phyloP scores from a whole-genome alignment of 1,284 basidiomycete genomes.

The Cutaneotrichosporon mucoides region DNA sequence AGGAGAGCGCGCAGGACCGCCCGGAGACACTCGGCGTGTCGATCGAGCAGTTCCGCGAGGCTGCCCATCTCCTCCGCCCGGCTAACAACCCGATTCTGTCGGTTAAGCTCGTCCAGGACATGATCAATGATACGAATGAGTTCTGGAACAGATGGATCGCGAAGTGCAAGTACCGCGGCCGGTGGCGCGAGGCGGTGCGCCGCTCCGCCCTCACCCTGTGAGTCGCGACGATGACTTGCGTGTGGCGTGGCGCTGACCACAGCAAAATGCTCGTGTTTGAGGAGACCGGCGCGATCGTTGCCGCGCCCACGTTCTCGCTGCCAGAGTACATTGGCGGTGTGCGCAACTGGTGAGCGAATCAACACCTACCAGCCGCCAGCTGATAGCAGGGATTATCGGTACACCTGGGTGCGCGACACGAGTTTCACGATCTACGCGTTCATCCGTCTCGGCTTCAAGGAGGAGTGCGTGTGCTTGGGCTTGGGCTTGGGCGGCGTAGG shows the following conservation, averaged over 20 bases:
- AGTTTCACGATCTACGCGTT: conserved; percentile 89
- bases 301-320: conserved; percentile 86
- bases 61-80: conserved; percentile 55
- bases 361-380: background rate
- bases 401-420: conserved; percentile 71
- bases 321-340: conserved; percentile 85
- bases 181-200: conserved; percentile 90
- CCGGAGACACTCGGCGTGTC: conserved; percentile 52
- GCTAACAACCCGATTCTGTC: conserved; percentile 63
- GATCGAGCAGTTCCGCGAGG: conserved; percentile 54
- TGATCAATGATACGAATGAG: conserved; percentile 58
- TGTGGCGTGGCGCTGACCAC: background rate
- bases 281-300: conserved; percentile 68
- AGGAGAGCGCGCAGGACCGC: background rate
- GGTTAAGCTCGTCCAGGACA: conserved; percentile 25
- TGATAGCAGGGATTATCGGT: conserved; percentile 41
- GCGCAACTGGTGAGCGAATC: conserved; percentile 62
- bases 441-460: conserved; percentile 81
- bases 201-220: conserved; percentile 71
- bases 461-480: conserved; percentile 60
- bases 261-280: conserved; percentile 51
- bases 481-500: background rate
- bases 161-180: conserved; percentile 64
- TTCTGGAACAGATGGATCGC: conserved; percentile 86
- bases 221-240: conserved; percentile 4